A percentile compares a stretch with the other conserved stretches of the same genome.
Conservation (phyloP, 192 early-diverging fungal species). For the Phlyctochytrium bullatum region DNA sequence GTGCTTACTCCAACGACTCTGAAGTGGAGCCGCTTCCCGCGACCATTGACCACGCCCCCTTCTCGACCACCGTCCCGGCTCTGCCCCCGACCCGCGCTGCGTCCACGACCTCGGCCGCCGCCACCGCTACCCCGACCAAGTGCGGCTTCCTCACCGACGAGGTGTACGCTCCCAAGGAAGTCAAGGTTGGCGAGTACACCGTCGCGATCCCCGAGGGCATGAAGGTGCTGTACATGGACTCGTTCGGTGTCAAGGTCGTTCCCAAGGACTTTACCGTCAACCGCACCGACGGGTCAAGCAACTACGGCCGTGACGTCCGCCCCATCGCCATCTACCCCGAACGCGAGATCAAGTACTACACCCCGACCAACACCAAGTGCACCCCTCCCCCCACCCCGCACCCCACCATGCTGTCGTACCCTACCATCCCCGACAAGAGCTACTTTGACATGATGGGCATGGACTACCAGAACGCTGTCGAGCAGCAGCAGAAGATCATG, state of each 20-base stretch:
- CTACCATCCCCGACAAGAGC: not conserved
- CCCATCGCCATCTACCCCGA: not conserved
- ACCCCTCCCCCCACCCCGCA: not conserved
- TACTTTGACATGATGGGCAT: conserved; percentile 2
- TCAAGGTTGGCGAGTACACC: not conserved
- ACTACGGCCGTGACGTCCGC: not conserved
- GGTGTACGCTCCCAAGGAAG: not conserved
- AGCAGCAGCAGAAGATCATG: not conserved
- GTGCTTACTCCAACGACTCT: not conserved
- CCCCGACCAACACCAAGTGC: not conserved
- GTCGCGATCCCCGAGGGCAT: not conserved
- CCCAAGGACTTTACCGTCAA: not conserved
- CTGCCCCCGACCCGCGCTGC: not conserved
- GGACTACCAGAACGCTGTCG: not conserved
- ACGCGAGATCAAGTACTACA: too few species aligned
- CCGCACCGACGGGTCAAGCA: not conserved
- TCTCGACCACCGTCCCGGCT: not conserved
- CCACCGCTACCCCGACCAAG: not conserved
- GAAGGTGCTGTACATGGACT: not conserved
- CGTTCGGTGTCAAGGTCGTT: not conserved
- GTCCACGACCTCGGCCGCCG: not conserved
- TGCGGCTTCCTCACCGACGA: not conserved
- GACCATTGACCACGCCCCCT: not conserved
- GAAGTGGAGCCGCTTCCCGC: not conserved
- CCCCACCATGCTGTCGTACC: not conserved